Evolutionary conservation across 2,329 filamentous ascomycete genomes (phyloP), one percentile per base, ranked within the genome.

Genomic region (Aspergillus caelatus): DNA sequence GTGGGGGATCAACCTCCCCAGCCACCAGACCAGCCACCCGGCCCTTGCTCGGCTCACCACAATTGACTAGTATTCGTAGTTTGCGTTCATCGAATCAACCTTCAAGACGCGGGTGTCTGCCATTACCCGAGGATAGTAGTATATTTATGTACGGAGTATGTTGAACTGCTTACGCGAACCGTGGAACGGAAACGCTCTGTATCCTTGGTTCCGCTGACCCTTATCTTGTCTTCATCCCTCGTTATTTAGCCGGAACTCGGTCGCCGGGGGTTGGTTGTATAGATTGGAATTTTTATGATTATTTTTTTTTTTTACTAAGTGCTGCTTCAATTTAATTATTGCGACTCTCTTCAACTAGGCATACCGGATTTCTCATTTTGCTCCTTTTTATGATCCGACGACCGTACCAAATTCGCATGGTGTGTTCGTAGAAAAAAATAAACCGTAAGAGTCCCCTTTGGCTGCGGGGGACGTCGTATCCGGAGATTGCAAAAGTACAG

Each of bases 1-100:
- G 21, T 26, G 45, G 16, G 39, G 34, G 32, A 54, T 52, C 45
- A 32, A 34, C 11, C 14, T 57, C 41, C 60, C 60, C 60, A 61
- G 60, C 60, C 60, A 61, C 60, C 43, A 28, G n/a, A 23, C 60
- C 60, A 61, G 60, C 60, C 60, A 61, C 60, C 53, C 32, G 55
- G 14, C 28, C 56, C 41, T 32, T 32, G 28, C 28, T 32, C 48
- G 26, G 9, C 16, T 52, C 19, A 10, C 26, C 45, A 26, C 21
- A 1, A 26, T 16, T 2, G 12, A 26, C 14, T 16, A 14, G 12
- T 19, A 16, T 26, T 28, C 23, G 21, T 26, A 28, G 46, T 30
- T 12, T n/a, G 8, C 8, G 4, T 4, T 19, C 46, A 8, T 50
- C 48, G 12, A 48, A 52, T 52, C 46, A 52, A 32, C 26, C 16